phyloP scores from a whole-genome alignment of 164 flowering plant genomes.

The Berberis vulgaris region DNA sequence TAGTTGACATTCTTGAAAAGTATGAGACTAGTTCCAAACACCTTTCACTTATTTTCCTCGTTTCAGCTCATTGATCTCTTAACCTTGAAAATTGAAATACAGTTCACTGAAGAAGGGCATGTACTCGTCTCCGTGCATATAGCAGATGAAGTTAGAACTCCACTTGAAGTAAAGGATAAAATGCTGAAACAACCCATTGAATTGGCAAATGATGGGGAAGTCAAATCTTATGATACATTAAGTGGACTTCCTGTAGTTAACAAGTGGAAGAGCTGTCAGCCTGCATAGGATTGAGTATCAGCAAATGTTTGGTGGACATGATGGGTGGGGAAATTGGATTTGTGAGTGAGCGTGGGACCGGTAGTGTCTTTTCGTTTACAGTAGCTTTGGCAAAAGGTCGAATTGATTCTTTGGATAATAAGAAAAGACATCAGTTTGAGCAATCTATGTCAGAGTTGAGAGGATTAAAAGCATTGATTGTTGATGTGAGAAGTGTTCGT shows the following conservation, averaged over 20 bases:
- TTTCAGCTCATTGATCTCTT: conserved; percentile 5
- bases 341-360: conserved; percentile 44
- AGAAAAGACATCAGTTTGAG: not conserved
- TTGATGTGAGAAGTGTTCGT: conserved; percentile 62
- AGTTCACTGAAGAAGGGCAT: conserved; percentile 79
- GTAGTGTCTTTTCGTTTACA: conserved; percentile 63
- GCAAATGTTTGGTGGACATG: conserved; percentile 62
- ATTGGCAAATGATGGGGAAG: conserved; percentile 17
- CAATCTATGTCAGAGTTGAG: conserved; percentile 29
- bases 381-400: conserved; percentile 35
- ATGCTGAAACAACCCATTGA: conserved; percentile 35
- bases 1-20: too few species aligned
- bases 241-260: conserved; percentile 80
- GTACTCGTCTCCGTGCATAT: conserved; percentile 78
- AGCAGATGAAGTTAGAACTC: conserved; percentile 45
- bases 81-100: conserved; percentile 8
- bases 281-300: conserved; percentile 38
- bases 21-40: not conserved
- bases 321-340: conserved; percentile 78
- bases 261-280: conserved; percentile 73
- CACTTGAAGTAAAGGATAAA: conserved; percentile 25
- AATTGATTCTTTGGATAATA: not conserved
- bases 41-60: not conserved
- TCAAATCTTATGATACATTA: conserved; percentile 35
- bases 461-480: conserved; percentile 61